Evolutionary conservation across 306 rosid genomes (phyloP).

Genomic region (Casuarina cunninghamiana): DNA sequence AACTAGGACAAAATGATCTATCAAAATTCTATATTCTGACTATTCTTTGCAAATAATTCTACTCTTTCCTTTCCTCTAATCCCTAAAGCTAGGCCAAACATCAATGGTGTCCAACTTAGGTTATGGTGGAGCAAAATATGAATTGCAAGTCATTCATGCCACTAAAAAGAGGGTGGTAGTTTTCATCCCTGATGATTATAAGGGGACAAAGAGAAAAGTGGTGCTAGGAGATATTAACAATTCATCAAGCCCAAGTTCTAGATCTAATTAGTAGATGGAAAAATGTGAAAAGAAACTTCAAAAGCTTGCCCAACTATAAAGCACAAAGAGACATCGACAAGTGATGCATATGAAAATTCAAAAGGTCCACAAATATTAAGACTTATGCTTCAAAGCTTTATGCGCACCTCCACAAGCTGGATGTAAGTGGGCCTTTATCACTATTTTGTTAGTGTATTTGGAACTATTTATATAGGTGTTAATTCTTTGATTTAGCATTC

Average conservation of each 20-base stretch:
- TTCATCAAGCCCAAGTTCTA: conserved; percentile 2
- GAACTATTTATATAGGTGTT: not conserved
- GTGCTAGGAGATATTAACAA: conserved; percentile 66
- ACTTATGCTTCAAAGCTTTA: conserved; percentile 70
- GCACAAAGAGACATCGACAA: no score
- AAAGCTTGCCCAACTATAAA: no score
- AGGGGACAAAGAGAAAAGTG: conserved; percentile 53
- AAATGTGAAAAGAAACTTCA: not conserved
- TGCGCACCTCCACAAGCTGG: conserved; percentile 63
- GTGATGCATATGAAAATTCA: no score
- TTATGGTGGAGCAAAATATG: conserved; percentile 28
- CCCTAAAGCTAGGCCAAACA: not conserved
- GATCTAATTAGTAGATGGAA: conserved; percentile 15
- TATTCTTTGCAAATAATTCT: no score
- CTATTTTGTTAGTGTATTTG: not conserved
- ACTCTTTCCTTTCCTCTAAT: no score
- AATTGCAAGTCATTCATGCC: conserved; percentile 50
- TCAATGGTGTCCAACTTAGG: not conserved
- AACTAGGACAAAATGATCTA: no score
- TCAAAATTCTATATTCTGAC: no score
- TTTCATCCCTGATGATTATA: conserved; percentile 29
- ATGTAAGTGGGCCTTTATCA: conserved; percentile 41
- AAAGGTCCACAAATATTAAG: conserved; percentile 28
- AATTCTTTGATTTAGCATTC: not conserved
- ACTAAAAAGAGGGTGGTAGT: conserved; percentile 58